Conservation (phyloP, 768 basidiomycete genomes). For the Tubosaeta sp. region DNA sequence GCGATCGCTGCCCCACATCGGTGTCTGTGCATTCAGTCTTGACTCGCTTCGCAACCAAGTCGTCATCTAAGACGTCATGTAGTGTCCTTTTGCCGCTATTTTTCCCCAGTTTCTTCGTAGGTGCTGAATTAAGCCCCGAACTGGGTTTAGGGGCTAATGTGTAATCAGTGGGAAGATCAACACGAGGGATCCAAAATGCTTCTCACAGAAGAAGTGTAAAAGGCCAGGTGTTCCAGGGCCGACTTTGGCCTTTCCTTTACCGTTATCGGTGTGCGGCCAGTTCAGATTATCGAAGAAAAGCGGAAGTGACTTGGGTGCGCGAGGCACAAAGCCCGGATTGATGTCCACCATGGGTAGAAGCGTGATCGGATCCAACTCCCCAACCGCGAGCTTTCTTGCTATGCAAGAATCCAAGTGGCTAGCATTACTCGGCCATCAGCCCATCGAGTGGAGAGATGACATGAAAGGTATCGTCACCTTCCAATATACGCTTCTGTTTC, state of each 20-base stretch:
- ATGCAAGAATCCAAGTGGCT: slow-evolving; percentile 63
- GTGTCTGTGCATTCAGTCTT: slow-evolving; percentile 19
- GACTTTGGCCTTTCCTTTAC: slow-evolving; percentile 43
- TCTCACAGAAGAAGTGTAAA: slow-evolving; percentile 63
- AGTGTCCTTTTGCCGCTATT: slow-evolving; percentile 76
- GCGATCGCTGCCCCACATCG: slow-evolving; percentile 30
- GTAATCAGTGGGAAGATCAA: slow-evolving; percentile 34
- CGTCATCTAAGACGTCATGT: slow-evolving; percentile 65
- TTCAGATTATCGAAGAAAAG: slow-evolving; percentile 27
- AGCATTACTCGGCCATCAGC: slow-evolving; percentile 3
- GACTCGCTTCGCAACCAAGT: slow-evolving; percentile 50
- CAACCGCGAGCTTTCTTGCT: slow-evolving; percentile 64
- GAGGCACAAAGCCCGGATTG: slow-evolving; percentile 59
- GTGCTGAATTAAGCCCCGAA: slow-evolving; percentile 25
- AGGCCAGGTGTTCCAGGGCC: slow-evolving; percentile 36
- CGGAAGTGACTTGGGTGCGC: slow-evolving; percentile 43
- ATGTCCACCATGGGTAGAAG: slow-evolving; percentile 73
- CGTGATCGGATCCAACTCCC: slow-evolving; percentile 68
- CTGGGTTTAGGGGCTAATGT: slow-evolving; percentile 23
- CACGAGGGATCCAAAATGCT: slow-evolving; percentile 27
- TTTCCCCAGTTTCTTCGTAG: slow-evolving; percentile 41
- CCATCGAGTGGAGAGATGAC: slow-evolving; percentile 3
- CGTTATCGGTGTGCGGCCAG: slow-evolving; percentile 32
- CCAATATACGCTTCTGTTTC: slow-evolving; percentile 72
- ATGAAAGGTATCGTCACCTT: slow-evolving; percentile 36